Percentiles rank a stretch among this genome's conserved stretches.
phyloP scores from a whole-genome alignment of 192 early-diverging fungal genomes.

The Rhizophlyctis rosea region DNA sequence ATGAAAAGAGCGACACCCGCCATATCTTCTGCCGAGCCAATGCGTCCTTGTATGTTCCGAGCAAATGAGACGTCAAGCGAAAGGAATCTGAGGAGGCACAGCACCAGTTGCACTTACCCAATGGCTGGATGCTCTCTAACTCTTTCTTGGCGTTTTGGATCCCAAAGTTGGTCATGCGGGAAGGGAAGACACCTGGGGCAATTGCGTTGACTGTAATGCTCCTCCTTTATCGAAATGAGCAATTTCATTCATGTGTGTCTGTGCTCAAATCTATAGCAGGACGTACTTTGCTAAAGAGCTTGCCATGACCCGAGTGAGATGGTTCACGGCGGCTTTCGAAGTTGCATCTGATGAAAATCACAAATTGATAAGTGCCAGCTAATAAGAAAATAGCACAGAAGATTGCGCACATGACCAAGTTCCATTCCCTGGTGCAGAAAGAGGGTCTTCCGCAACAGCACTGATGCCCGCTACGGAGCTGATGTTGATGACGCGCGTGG shows the following conservation, averaged over 20 bases:
- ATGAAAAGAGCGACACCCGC: slow-evolving; percentile 82
- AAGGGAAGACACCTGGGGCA: slow-evolving; percentile 49
- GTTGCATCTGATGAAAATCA: slow-evolving; percentile 25
- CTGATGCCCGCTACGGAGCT: slow-evolving; percentile 45
- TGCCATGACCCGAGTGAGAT: slow-evolving; percentile 47
- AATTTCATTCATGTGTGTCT: not conserved
- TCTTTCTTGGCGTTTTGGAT: slow-evolving; percentile 25
- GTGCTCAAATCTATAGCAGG: not conserved
- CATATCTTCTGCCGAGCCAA: slow-evolving; percentile 83
- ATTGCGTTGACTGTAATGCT: slow-evolving; percentile 48
- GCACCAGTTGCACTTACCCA: slow-evolving; percentile 27
- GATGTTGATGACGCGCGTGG: slow-evolving; percentile 88
- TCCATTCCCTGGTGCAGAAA: slow-evolving; percentile 35
- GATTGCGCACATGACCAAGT: slow-evolving; percentile 40
- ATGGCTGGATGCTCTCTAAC: slow-evolving; percentile 18
- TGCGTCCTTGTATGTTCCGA: slow-evolving; percentile 62
- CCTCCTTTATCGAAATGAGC: slow-evolving; percentile 1
- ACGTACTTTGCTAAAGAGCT: slow-evolving; percentile 29
- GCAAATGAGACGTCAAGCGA: slow-evolving; percentile 52
- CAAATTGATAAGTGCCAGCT: slow-evolving; percentile 3
- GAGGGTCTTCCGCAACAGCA: slow-evolving; percentile 29
- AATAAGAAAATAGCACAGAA: not conserved
- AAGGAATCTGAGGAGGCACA: slow-evolving; percentile 64
- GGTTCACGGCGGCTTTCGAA: slow-evolving; percentile 56
- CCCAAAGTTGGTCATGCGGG: slow-evolving; percentile 48